phyloP scores from a whole-genome alignment of 2,329 filamentous ascomycete genomes.

The Microsporum ferrugineum region DNA sequence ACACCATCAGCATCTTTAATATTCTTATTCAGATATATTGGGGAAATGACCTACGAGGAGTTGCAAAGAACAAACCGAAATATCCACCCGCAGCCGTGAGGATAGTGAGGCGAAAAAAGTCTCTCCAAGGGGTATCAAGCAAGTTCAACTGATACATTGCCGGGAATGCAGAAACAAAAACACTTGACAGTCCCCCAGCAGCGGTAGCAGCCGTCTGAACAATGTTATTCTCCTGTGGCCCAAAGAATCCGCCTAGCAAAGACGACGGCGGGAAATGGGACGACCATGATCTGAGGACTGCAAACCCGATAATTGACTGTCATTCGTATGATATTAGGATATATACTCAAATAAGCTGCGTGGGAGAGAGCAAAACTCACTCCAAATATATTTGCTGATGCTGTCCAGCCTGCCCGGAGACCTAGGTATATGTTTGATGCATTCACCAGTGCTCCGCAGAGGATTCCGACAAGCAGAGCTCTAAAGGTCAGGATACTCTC shows the following conservation, averaged over 20 bases:
- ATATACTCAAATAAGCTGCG: neutral
- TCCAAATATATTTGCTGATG: constrained; percentile 12
- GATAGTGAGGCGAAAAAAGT: constrained; percentile 12
- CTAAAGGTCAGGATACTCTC: constrained; percentile 38
- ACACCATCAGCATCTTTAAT: constrained; percentile 8
- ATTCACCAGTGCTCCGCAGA: constrained; percentile 49
- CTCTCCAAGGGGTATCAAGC: constrained; percentile 16
- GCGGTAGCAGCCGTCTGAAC: constrained; percentile 38
- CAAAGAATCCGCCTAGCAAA: constrained; percentile 25
- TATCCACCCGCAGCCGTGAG: constrained; percentile 14
- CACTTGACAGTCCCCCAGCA: constrained; percentile 33
- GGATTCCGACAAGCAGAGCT: constrained; percentile 44
- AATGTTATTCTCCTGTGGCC: constrained; percentile 39
- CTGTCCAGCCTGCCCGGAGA: constrained; percentile 37
- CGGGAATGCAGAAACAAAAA: constrained; percentile 37
- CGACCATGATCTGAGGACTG: constrained; percentile 33
- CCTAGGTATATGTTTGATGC: constrained; percentile 53
- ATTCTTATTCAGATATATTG: neutral
- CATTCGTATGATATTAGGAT: neutral
- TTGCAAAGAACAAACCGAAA: constrained; percentile 53
- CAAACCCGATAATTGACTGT: constrained; percentile 34
- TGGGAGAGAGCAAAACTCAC: constrained; percentile 1
- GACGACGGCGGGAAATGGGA: constrained; percentile 24
- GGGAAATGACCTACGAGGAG: constrained; percentile 32
- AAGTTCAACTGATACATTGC: constrained; percentile 36